Evolutionary conservation across 192 early-diverging fungal species (phyloP), one percentile per base, ranked within the genome.

Genomic region (Entomortierella lignicola): DNA sequence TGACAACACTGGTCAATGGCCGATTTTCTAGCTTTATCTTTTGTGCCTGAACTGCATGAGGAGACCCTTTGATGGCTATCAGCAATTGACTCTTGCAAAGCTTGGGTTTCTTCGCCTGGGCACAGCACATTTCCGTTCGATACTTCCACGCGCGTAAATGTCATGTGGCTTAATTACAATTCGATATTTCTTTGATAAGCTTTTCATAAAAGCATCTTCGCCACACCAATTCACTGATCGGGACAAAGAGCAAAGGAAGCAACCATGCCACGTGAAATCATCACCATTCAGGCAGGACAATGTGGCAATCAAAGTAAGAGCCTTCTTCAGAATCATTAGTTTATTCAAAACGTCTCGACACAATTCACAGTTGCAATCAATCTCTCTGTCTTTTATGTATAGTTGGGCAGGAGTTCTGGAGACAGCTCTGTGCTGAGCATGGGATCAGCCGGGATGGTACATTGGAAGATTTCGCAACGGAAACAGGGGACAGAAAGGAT

Each of bases 351-450:
- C 27, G 32, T 37, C 8, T 43, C 15, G 54, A 37, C 20, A 37
- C 31, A 10, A n/a, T 20, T 51, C 31, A n/a, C 23, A n/a, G 37
- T 17, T 26, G 18, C 18, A 7, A 27, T 32, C 27, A 44, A 27
- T 54, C 42, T 70, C 6, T 41, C 30, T 30, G 52, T n/a, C 37
- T 43, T 32, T 10, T 26, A 48, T 31, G 54, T 43, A 6, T 73
- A 97, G 94, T 99, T 75, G 97, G 97, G 55, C 89, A 88, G 77
- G 94, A 97, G 88, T 99, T 99, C 83, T 99, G 97, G 97, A 82
- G 81, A 12, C 92, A 91, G 73, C 89, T 99, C 47, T 99, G 96
- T 82, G 87, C 89, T 27, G 96, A 99, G 77, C 97, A 99, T 77
- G 97, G 96, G 25, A 99, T 99, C 56, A 91, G 91, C 72, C 89